Evolutionary conservation across 75 land plant genomes (phyloP).

Genomic region (Pinus taeda): DNA sequence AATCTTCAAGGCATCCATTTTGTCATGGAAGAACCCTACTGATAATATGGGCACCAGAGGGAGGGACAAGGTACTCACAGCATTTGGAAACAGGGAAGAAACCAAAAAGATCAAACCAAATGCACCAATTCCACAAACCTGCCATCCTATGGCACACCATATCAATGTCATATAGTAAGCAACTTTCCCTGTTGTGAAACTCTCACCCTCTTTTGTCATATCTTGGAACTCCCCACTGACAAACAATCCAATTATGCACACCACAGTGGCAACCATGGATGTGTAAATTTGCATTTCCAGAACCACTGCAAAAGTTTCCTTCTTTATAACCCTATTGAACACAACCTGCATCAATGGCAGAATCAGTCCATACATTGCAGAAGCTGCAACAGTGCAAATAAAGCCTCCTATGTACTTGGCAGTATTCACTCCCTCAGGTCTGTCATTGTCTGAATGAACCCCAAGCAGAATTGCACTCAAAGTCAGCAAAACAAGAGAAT

Average conservation of each 20-base stretch:
- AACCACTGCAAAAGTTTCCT: slow-evolving; percentile 41
- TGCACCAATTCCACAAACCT: slow-evolving; percentile 33
- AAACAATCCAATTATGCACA: slow-evolving; percentile 41
- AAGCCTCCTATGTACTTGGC: slow-evolving; percentile 42
- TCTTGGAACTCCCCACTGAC: slow-evolving; percentile 39
- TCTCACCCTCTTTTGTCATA: slow-evolving; percentile 28
- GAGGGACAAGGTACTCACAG: slow-evolving; percentile 33
- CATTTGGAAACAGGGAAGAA: slow-evolving; percentile 58
- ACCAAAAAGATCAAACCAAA: slow-evolving; percentile 45
- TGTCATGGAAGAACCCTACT: slow-evolving; percentile 55
- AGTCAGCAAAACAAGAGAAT: slow-evolving; percentile 56
- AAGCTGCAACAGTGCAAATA: slow-evolving; percentile 50
- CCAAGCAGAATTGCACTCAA: slow-evolving; percentile 47
- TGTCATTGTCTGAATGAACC: slow-evolving; percentile 20
- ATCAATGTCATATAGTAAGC: slow-evolving; percentile 51
- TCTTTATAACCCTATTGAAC: slow-evolving; percentile 42
- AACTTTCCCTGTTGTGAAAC: slow-evolving; percentile 24
- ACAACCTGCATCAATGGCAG: slow-evolving; percentile 47
- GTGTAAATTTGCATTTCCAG: slow-evolving; percentile 50
- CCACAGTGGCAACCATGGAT: slow-evolving; percentile 36
- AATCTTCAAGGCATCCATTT: slow-evolving; percentile 45
- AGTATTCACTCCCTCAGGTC: slow-evolving; percentile 2
- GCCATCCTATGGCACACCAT: slow-evolving; percentile 64
- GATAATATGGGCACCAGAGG: slow-evolving; percentile 59
- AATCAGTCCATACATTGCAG: slow-evolving; percentile 50